Evolutionary conservation across 306 rosid species (phyloP).

Genomic region (Malus fusca): DNA sequence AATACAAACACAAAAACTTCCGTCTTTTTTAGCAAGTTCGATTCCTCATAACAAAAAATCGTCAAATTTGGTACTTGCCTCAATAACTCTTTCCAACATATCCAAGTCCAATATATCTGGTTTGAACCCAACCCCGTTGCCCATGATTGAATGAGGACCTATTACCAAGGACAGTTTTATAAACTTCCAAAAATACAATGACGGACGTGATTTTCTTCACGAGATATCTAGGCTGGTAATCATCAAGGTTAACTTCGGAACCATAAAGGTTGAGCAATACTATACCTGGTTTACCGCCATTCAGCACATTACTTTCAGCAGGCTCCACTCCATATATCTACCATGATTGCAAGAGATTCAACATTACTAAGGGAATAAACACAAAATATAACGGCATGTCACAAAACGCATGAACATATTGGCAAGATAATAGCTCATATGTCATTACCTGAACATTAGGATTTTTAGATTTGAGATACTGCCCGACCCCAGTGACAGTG

Average conservation of each 20-base stretch:
- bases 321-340: conserved; percentile 93
- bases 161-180: conserved; percentile 11
- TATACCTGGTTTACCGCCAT: conserved; percentile 93
- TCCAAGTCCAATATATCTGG: conserved; percentile 97
- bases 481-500: conserved; percentile 93
- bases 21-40: neutral
- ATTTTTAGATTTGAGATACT: conserved; percentile 79
- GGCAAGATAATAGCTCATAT: neutral
- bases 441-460: conserved; percentile 70
- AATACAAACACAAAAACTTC: conserved; percentile 1
- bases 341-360: conserved; percentile 5
- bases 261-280: neutral
- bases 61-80: conserved; percentile 37
- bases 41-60: neutral
- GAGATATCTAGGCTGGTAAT: neutral
- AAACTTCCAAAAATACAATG: neutral
- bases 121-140: conserved; percentile 91
- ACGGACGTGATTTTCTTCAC: neutral
- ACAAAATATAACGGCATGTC: neutral
- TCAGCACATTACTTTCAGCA: conserved; percentile 73
- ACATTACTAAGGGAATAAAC: conserved; percentile 7
- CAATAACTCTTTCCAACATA: conserved; percentile 84
- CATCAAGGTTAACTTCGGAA: neutral
- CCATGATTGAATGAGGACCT: conserved; percentile 92
- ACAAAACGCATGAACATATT: neutral